A percentile compares a stretch with the other conserved stretches of the same genome.
Conservation (phyloP, 768 basidiomycete species). For the Boletus rubescentipes region DNA sequence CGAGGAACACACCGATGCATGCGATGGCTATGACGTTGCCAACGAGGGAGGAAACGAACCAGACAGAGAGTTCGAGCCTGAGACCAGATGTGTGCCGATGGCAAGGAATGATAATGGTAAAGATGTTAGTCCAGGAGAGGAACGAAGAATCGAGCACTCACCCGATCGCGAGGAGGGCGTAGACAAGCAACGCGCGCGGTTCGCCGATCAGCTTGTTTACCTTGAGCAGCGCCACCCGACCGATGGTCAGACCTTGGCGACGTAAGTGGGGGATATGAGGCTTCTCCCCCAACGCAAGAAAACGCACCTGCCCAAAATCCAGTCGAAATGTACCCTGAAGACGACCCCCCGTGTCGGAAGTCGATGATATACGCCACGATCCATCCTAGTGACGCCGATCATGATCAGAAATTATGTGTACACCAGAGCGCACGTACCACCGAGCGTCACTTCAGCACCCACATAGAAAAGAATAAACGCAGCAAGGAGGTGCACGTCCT, state of each 20-base stretch:
- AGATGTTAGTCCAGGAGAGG: not conserved
- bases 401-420: not conserved
- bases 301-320: slow-evolving; percentile 50
- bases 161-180: slow-evolving; percentile 46
- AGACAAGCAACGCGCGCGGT: slow-evolving; percentile 47
- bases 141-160: not conserved
- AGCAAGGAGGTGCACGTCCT: slow-evolving; percentile 1
- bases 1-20: slow-evolving; percentile 50
- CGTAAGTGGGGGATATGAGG: not conserved
- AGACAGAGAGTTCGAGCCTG: slow-evolving; percentile 54
- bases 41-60: slow-evolving; percentile 51
- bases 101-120: not conserved
- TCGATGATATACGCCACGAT: slow-evolving; percentile 2
- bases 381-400: not conserved
- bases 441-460: not conserved
- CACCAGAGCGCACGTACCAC: not conserved
- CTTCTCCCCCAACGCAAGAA: not conserved
- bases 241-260: slow-evolving; percentile 48
- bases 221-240: slow-evolving; percentile 51
- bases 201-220: slow-evolving; percentile 55
- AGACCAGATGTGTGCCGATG: no score
- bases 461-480: not conserved
- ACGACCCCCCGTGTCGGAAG: not conserved
- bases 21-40: slow-evolving; percentile 53
- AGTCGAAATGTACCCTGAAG: slow-evolving; percentile 46